Evolutionary conservation across 2,329 filamentous ascomycete genomes (phyloP), one percentile per base, ranked within the genome.

Genomic region (Neofusicoccum cordaticola): DNA sequence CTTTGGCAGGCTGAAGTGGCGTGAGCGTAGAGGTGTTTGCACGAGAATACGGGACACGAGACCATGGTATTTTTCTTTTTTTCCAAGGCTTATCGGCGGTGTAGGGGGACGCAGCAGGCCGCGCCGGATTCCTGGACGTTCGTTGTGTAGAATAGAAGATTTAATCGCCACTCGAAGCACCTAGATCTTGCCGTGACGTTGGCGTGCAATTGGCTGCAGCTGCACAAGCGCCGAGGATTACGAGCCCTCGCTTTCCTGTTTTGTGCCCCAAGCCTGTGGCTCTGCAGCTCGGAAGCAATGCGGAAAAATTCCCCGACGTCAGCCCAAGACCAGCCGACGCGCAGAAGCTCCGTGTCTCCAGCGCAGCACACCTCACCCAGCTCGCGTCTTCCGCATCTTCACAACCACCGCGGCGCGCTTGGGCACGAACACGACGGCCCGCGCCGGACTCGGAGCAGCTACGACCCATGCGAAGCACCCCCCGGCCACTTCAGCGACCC

Each of bases 1-100:
- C 65, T 31, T 47, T 64, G 42, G 62, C 56, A 22, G 42, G 56
- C 31, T 60, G 42, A 60, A 7, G 42, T 47, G 56, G 56, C 56
- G 56, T 60, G 41, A 47, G 22, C 12, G 22, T 22, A 35, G n/a
- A 13, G 27, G 56, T 7, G 19, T 19, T 45, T 19, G 41, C 15
- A 60, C n/a, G 41, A 37, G 56, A 47, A 60, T 47, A 60, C 42
- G 56, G 56, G 42, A 12, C 31, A 60, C 56, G 56, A 60, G 31
- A 35, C 37, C 42, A 39, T 60, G 56, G 27, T 47, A 60, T 37
- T 47, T 44, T 17, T 37, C 37, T 44, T 17, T 3, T 19, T 22
- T 12, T 12, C 15, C 22, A n/a, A 44, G n/a, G 31, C 22, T n/a
- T 31, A 34, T 34, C 39, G 53, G 37, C 13, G 15, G 41, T n/a